These are phyloP conservation scores for Cyanophora paradoxa DNA, from an alignment of 78 protist genomes.

Conservation along the genomic window DNA sequence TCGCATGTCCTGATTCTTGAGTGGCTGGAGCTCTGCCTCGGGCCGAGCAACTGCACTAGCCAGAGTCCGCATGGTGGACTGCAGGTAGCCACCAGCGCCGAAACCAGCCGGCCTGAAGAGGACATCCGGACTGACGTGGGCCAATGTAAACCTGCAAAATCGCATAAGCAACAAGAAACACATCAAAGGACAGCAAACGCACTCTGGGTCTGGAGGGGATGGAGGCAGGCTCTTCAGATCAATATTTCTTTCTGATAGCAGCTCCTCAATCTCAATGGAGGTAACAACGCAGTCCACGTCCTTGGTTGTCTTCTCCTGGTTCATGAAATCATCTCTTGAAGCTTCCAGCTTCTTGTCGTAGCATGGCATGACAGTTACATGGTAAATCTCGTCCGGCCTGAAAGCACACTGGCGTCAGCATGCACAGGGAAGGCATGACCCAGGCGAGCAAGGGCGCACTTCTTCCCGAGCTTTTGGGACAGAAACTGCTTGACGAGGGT, in stretches of 20 bases:
- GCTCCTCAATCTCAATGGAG: slow-evolving; percentile 54
- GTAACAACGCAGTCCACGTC: slow-evolving; percentile 54
- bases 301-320: too few species aligned
- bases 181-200: neutral
- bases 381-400: slow-evolving; percentile 55
- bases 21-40: too few species aligned
- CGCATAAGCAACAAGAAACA: neutral
- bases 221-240: slow-evolving; percentile 21
- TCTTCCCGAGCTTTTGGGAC: slow-evolving; percentile 9
- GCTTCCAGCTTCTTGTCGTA: slow-evolving; percentile 88
- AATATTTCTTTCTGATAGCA: slow-evolving; percentile 35
- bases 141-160: neutral
- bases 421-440: neutral
- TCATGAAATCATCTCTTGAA: slow-evolving; percentile 53
- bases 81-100: too few species aligned
- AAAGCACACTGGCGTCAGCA: neutral
- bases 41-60: too few species aligned
- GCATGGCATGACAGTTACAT: slow-evolving; percentile 89
- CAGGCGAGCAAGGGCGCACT: neutral
- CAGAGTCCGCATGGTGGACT: too few species aligned
- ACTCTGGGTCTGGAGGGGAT: neutral
- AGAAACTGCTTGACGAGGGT: slow-evolving; percentile 64
- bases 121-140: neutral
- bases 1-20: too few species aligned
- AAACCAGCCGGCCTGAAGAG: too few species aligned